Percentiles rank a stretch among this genome's conserved stretches.
These are phyloP conservation scores for Phytophthora pseudosyringae DNA, from an alignment of 352 stramenopile genomes.

Conservation along the genomic window DNA sequence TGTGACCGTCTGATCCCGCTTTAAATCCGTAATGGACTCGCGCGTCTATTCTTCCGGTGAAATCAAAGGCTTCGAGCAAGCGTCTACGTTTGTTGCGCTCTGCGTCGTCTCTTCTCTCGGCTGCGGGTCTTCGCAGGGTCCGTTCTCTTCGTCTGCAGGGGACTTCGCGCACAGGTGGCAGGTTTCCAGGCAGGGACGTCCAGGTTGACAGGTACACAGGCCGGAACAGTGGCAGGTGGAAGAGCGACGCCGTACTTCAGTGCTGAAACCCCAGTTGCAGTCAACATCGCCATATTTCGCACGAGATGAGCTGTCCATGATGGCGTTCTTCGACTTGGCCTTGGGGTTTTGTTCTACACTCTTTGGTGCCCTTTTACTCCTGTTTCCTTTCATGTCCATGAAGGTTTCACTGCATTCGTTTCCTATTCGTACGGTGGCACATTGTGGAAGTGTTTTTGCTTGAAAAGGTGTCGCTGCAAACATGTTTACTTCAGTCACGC, in stretches of 20 bases:
- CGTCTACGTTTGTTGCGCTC: slow-evolving; percentile 19
- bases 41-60: slow-evolving; percentile 53
- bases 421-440: no score
- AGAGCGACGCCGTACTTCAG: background rate
- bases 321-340: background rate
- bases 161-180: slow-evolving; percentile 5
- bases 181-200: background rate
- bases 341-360: background rate
- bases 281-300: background rate
- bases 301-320: no score
- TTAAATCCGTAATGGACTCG: slow-evolving; percentile 64
- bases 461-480: no score
- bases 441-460: no score
- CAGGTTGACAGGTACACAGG: background rate
- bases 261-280: background rate
- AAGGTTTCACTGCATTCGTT: background rate
- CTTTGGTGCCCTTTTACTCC: background rate
- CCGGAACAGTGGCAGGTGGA: background rate
- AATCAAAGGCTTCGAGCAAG: slow-evolving; percentile 36
- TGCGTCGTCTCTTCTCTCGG: slow-evolving; percentile 12
- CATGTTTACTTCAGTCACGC: no score
- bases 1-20: slow-evolving; percentile 38
- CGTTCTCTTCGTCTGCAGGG: slow-evolving; percentile 6
- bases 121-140: slow-evolving; percentile 5
- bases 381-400: background rate